These are phyloP conservation scores for Raffaelea albimanens DNA, from an alignment of 2,329 filamentous ascomycete species.

Conservation along the genomic window DNA sequence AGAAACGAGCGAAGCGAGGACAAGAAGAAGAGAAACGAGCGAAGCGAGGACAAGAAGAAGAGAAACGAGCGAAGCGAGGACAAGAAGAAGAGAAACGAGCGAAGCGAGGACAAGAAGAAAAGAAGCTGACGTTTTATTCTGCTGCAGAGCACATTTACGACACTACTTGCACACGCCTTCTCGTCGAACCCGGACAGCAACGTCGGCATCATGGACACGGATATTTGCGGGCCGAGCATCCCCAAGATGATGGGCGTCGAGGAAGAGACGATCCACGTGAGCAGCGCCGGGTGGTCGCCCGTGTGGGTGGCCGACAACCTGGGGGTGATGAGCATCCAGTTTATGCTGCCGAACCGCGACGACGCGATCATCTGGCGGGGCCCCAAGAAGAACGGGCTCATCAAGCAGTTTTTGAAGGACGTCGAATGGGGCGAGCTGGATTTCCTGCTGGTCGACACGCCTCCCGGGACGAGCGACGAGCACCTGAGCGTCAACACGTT, in stretches of 20 bases:
- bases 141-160: slow-evolving; percentile 14
- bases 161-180: slow-evolving; percentile 59
- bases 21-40: not conserved
- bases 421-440: slow-evolving; percentile 96
- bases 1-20: not conserved
- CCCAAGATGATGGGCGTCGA: slow-evolving; percentile 99
- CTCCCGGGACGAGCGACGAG: slow-evolving; percentile 90
- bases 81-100: not conserved
- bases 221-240: slow-evolving; percentile 92
- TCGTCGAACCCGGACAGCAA: slow-evolving; percentile 72
- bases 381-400: slow-evolving; percentile 96
- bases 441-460: slow-evolving; percentile 88
- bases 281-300: slow-evolving; percentile 80
- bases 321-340: slow-evolving; percentile 94
- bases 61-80: not conserved
- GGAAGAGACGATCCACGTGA: slow-evolving; percentile 85
- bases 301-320: slow-evolving; percentile 95
- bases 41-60: not conserved
- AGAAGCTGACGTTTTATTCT: not conserved
- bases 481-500: slow-evolving; percentile 90
- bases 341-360: slow-evolving; percentile 90
- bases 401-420: slow-evolving; percentile 96
- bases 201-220: slow-evolving; percentile 95
- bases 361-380: slow-evolving; percentile 97
- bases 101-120: not conserved